A percentile compares a stretch with the other conserved stretches of the same genome.
Evolutionary conservation across 768 basidiomycete genomes (phyloP).

Genomic region (Tulasnella sp.): DNA sequence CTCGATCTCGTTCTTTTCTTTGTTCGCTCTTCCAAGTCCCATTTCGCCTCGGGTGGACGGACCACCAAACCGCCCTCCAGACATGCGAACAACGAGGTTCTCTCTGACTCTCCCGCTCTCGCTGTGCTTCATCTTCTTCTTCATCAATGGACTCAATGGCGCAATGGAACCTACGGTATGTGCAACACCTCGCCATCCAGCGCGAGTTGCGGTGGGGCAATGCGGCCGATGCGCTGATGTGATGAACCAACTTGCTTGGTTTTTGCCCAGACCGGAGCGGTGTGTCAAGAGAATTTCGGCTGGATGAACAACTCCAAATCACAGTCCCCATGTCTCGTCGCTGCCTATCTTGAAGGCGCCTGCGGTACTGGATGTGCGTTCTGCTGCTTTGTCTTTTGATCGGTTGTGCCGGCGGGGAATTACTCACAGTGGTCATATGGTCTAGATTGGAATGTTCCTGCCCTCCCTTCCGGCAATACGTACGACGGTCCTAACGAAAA

Average conservation of each 20-base stretch:
- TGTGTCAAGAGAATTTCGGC: neutral
- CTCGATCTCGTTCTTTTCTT: neutral
- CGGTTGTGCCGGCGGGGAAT: neutral
- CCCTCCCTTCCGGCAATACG: neutral
- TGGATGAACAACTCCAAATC: slow-evolving; percentile 7
- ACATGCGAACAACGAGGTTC: neutral
- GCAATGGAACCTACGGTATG: neutral
- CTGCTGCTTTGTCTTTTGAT: neutral
- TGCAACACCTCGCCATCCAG: neutral
- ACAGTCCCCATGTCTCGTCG: slow-evolving; percentile 12
- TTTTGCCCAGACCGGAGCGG: neutral
- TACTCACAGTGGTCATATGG: neutral
- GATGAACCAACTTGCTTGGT: neutral
- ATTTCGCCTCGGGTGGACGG: neutral
- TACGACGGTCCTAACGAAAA: slow-evolving; percentile 4
- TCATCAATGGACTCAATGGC: neutral
- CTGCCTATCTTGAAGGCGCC: slow-evolving; percentile 16
- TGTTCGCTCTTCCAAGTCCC: neutral
- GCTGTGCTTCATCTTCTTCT: neutral
- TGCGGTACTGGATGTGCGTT: slow-evolving; percentile 13
- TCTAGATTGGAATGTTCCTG: slow-evolving; percentile 19
- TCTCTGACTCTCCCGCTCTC: neutral
- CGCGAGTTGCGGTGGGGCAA: neutral
- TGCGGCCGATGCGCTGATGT: neutral
- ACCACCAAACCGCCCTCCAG: neutral